A percentile compares a stretch with the other conserved stretches of the same genome.
These are phyloP conservation scores for Alternaria triticimaculans DNA, from an alignment of 2,329 filamentous ascomycete genomes.

Conservation along the genomic window DNA sequence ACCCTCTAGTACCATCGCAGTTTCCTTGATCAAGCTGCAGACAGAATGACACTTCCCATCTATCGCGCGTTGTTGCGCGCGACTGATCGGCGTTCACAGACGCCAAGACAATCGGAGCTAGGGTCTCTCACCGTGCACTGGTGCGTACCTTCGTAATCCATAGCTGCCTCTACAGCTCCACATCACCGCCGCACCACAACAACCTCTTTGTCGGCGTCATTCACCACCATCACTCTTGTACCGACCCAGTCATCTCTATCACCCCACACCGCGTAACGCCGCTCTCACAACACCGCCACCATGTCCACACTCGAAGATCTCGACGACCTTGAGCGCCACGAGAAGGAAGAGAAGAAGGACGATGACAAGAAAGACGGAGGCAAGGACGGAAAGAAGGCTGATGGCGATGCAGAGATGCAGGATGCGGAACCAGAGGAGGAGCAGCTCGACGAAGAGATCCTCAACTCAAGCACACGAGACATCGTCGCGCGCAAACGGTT, in stretches of 20 bases:
- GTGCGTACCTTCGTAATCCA: constrained; percentile 42
- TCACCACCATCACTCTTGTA: constrained; percentile 4
- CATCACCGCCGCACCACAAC: constrained; percentile 24
- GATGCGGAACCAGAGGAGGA: constrained; percentile 74
- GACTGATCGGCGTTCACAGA: constrained; percentile 8
- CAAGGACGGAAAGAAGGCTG: constrained; percentile 63
- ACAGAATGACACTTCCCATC: neutral
- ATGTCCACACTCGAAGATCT: constrained; percentile 95
- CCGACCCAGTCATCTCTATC: neutral
- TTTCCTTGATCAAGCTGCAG: neutral
- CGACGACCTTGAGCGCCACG: constrained; percentile 83
- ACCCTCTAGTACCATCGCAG: neutral
- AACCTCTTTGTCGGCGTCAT: constrained; percentile 9
- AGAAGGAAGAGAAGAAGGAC: constrained; percentile 73
- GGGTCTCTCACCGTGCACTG: constrained; percentile 14
- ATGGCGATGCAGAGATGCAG: constrained; percentile 89
- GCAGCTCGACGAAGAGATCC: constrained; percentile 89
- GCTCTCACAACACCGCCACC: constrained; percentile 38
- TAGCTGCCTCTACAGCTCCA: constrained; percentile 43
- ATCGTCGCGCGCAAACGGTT: constrained; percentile 89
- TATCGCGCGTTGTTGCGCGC: neutral
- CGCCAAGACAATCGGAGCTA: constrained; percentile 16
- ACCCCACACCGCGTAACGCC: neutral
- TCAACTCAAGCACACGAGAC: constrained; percentile 91
- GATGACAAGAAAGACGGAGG: constrained; percentile 60